Base-by-base conservation (phyloP, 2,329 filamentous ascomycete genomes). In the Nectriaceae sp. region DNA sequence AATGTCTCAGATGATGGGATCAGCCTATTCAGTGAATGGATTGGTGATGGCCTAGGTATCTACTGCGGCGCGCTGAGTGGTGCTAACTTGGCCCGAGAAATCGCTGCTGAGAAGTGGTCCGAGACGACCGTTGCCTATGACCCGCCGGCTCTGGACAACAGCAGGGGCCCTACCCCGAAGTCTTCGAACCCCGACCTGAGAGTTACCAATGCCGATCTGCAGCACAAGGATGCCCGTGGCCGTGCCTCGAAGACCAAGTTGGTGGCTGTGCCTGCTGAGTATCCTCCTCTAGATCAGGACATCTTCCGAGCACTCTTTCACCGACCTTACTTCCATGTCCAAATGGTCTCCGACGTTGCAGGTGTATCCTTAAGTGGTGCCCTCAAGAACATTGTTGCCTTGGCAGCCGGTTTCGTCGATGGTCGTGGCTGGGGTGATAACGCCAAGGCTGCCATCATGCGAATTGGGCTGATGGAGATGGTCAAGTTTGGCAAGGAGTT, bases 401-500 rank as follows among this genome's bases (percentile, higher is more conserved):
- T 99, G 16, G 93, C 91, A 4, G 92, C 94, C 24, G 94, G 94
- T 49, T 99, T 96, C 70, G 91, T 97, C 38, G 90, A 96, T 57
- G 94, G 94, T 29, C 83, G 93, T 53, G 93, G 93, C 57, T 99
- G 94, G 93, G 94, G 94, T 64, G 92, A 97, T 76, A 99, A 97
- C 61, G 93, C 93, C 57, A 97, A 99, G 76, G 91, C 94, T n/a
- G 94, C 94, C 39, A 87, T 99, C 52, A 97, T 99, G 90, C 89
- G 94, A 36, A 88, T 97, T 18, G 94, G 94, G 6, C 83, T 99
- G 39, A 80, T 97, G 61, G 94, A 99, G 74, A 96, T 97, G 87
- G 90, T 97, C 64, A 88, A 89, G 66, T 99, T 99, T 60, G 93
- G 93, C 56, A 90, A 92, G 70, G 84, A 88, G 61, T 99, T 97